Evolutionary conservation across 2,329 filamentous ascomycete species (phyloP), one percentile per base, ranked within the genome.

Genomic region (Blastomyces parvus): DNA sequence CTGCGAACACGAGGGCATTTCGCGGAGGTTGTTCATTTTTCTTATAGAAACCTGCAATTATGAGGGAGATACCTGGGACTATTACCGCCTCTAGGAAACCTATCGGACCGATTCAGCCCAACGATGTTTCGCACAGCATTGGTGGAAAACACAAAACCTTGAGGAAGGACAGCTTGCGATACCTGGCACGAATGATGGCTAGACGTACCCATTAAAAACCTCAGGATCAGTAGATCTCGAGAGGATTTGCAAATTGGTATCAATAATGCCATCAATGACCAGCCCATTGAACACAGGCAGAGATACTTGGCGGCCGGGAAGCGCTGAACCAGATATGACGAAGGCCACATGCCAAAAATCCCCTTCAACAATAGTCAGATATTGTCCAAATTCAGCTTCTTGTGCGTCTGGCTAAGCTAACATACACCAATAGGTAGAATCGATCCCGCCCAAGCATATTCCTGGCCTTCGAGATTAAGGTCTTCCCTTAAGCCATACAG

Each of bases 401-500:
- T 13, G 42, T 30, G 57, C 25, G 6, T 59, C 25, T 30, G 33
- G 48, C 25, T n/a, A 33, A 38, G 27, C 8, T 13, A 44, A 64
- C 67, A 50, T 62, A 70, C 69, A 33, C 70, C 69, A 44, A 72
- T 66, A 1, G 67, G 70, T 11, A 71, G 63, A 46, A 71, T 71
- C 5, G 70, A 73, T 2, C 77, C 77, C 65, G 68, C 66, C 82
- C 81, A 83, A 1, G 79, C 79, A 66, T 82, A 84, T 59, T 84
- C 74, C 64, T 82, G 76, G 8, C 79, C 80, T 11, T 74, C 66
- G 17, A 84, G 73, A 62, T 82, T 71, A 3, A 74, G 80, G 66
- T 83, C 82, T 65, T 79, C 70, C n/a, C 74, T 73, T 46, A 84
- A 70, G 0, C 81, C 82, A 62, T 84, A 85, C 0, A 85, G 82